These are phyloP conservation scores for Fusarium algeriense DNA, from an alignment of 2,329 filamentous ascomycete genomes.

Conservation along the genomic window DNA sequence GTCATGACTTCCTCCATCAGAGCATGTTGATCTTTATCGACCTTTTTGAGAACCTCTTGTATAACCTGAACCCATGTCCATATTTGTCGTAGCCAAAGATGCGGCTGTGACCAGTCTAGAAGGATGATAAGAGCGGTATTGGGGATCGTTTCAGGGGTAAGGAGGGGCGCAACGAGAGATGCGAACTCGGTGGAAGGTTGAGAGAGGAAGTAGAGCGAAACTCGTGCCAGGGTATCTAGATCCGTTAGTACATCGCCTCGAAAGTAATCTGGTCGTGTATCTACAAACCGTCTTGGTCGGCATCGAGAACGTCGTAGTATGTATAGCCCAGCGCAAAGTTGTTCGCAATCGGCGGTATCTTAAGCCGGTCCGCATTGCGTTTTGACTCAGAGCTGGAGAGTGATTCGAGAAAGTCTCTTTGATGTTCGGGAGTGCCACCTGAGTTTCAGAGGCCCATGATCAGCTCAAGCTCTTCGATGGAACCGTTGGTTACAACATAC, in stretches of 20 bases:
- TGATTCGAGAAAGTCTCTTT: slow-evolving; percentile 84
- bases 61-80: slow-evolving; percentile 90
- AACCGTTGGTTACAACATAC: slow-evolving; percentile 59
- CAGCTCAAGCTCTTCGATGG: slow-evolving; percentile 41
- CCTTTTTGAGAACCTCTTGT: slow-evolving; percentile 78
- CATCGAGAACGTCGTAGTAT: slow-evolving; percentile 93
- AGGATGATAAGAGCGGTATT: slow-evolving; percentile 90
- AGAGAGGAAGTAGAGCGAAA: slow-evolving; percentile 90
- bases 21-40: slow-evolving; percentile 81
- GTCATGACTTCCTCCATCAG: slow-evolving; percentile 89
- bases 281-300: slow-evolving; percentile 85
- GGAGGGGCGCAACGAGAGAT: slow-evolving; percentile 83
- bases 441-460: slow-evolving; percentile 42
- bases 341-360: slow-evolving; percentile 85
- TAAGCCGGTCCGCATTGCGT: slow-evolving; percentile 68
- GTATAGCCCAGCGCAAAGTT: slow-evolving; percentile 94
- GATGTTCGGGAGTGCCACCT: slow-evolving; percentile 86
- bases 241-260: slow-evolving; percentile 35
- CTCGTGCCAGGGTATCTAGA: slow-evolving; percentile 87
- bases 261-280: background rate
- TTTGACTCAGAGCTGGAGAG: slow-evolving; percentile 67
- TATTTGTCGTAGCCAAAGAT: slow-evolving; percentile 90
- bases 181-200: slow-evolving; percentile 86
- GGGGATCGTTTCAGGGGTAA: slow-evolving; percentile 85
- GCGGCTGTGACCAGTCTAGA: slow-evolving; percentile 96